phyloP scores from a whole-genome alignment of 1,284 basidiomycete genomes.

The Ceratobasidium sp. region DNA sequence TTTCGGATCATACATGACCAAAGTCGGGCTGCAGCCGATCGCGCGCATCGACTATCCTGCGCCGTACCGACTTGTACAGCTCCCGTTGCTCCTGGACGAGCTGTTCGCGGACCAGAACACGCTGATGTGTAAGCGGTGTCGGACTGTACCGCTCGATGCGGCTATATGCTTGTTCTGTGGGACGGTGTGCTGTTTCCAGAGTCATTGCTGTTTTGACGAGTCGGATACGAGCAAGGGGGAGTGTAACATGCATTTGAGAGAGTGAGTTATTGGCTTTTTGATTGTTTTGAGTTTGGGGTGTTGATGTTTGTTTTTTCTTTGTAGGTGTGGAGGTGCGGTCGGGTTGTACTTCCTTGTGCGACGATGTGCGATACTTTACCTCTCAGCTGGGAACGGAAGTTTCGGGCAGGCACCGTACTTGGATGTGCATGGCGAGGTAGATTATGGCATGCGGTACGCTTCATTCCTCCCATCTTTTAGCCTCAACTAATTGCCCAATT shows the following conservation, averaged over 20 bases:
- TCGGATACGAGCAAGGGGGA: conserved; percentile 80
- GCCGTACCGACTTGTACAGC: conserved; percentile 84
- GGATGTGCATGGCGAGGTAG: conserved; percentile 94
- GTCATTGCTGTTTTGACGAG: conserved; percentile 88
- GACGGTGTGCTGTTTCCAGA: conserved; percentile 88
- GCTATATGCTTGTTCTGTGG: conserved; percentile 96
- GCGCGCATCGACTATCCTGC: conserved; percentile 85
- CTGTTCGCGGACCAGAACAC: conserved; percentile 80
- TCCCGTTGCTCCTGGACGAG: conserved; percentile 87
- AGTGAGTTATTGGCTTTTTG: conserved; percentile 67
- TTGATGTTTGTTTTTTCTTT: conserved; percentile 26
- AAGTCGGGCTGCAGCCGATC: conserved; percentile 76
- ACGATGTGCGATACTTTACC: conserved; percentile 90
- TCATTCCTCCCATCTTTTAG: neutral
- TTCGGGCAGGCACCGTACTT: conserved; percentile 93
- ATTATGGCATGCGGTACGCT: conserved; percentile 88
- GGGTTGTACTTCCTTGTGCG: conserved; percentile 95
- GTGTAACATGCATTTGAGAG: conserved; percentile 95
- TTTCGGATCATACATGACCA: conserved; percentile 79
- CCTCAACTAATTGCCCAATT: neutral
- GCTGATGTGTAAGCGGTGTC: conserved; percentile 82
- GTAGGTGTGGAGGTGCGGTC: conserved; percentile 88
- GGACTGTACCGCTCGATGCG: conserved; percentile 84
- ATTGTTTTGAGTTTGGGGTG: conserved; percentile 39
- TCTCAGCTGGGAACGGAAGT: conserved; percentile 90